Base-by-base conservation (phyloP, 352 stramenopile genomes). In the Phytophthora pistaciae region DNA sequence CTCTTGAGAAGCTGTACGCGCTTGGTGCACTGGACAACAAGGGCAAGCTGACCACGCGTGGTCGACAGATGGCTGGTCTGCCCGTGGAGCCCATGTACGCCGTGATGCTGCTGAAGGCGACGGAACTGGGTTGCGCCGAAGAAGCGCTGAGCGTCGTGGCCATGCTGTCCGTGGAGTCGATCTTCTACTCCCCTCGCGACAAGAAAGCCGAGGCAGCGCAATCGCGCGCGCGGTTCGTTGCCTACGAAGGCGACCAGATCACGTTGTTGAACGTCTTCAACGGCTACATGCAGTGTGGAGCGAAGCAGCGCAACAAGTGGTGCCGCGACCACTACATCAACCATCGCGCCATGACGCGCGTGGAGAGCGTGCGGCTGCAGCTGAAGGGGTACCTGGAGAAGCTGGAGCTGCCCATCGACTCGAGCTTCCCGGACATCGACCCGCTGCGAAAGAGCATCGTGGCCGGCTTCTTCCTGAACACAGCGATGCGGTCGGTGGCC, bases 81-180 rank as follows among this genome's bases (percentile, higher is more conserved):
- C 92, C 92, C 0, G 88, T 98, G 2, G 91, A 97, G 62, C 92
- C 92, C 4, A 95, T 96, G 87, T 95, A 91, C 56, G 88, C 88
- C 10, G 93, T 97, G 16, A 96, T 96, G 87, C 70, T 98, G 42
- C 66, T 98, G 25, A 90, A 95, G 64, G 70, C 91, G 1, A 83
- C 85, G 4, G 88, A 95, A 33, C 67, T 97, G 18, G 79, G 75
- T 7, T 98, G 92, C 64, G 88, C 83, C 1, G 84, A 96, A 48
- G 90, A 97, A 68, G 88, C 90, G 21, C 74, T 97, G 38, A 96
- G 82, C 44, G 88, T 98, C 8, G 91, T 95, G 16, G 85, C 91
- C 14, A 98, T 98, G 92, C 78, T 97, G 25, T 95, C 84, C 25
- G 90, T 97, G 18, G 92, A 98, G 68, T 94, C 86, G 11, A 94